Evolutionary conservation across 2,329 filamentous ascomycete genomes (phyloP).

Genomic region (Penicillium sp.): DNA sequence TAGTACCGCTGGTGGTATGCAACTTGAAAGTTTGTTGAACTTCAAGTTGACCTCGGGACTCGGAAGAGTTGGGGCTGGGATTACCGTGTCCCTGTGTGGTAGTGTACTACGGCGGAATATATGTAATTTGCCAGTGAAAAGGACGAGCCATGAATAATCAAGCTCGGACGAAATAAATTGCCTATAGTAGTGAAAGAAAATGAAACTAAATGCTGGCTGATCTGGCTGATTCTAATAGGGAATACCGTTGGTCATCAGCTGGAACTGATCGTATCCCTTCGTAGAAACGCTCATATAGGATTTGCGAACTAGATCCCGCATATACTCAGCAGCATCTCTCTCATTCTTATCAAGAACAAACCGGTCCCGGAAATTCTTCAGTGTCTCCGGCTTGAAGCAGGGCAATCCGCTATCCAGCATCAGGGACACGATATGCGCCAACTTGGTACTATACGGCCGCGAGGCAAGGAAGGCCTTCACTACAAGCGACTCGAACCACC

Average conservation of each 20-base stretch:
- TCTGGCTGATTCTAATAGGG: conserved; percentile 82
- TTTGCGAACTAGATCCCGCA: conserved; percentile 85
- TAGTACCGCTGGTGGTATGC: too few species aligned
- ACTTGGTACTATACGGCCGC: conserved; percentile 83
- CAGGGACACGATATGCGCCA: conserved; percentile 84
- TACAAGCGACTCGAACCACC: conserved; percentile 94
- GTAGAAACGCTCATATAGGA: conserved; percentile 91
- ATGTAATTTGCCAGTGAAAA: too few species aligned
- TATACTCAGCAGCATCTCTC: conserved; percentile 91
- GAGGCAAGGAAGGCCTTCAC: conserved; percentile 93
- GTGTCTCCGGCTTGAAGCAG: conserved; percentile 96
- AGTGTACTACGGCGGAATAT: too few species aligned
- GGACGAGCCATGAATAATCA: too few species aligned
- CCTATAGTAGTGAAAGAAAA: too few species aligned
- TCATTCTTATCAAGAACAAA: conserved; percentile 93
- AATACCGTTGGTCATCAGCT: conserved; percentile 95
- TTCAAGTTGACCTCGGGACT: too few species aligned
- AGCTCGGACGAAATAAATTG: too few species aligned
- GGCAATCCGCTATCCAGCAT: conserved; percentile 97
- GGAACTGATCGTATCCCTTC: conserved; percentile 96
- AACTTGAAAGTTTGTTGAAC: too few species aligned
- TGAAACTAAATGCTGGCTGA: too few species aligned
- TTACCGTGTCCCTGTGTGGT: too few species aligned
- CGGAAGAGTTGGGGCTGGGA: too few species aligned
- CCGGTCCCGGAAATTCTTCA: conserved; percentile 87